Evolutionary conservation across 2,329 filamentous ascomycete species (phyloP).

Genomic region (Neopestalotiopsis rosae): DNA sequence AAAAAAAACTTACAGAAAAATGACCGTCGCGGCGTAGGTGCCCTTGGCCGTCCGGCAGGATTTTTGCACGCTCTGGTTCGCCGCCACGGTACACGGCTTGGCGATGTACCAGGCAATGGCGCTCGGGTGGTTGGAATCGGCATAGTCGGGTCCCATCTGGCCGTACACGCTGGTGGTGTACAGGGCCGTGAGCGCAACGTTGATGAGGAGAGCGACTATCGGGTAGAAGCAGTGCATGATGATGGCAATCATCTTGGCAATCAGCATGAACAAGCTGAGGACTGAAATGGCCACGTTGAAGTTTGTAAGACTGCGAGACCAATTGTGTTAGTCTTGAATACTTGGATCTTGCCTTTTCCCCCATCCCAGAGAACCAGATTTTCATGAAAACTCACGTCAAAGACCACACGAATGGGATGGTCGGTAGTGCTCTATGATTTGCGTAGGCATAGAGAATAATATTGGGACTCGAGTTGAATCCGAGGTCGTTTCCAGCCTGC

Average conservation of each 20-base stretch:
- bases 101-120: constrained; percentile 76
- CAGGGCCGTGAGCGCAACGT: constrained; percentile 62
- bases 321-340: neutral
- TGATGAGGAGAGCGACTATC: constrained; percentile 63
- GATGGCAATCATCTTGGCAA: constrained; percentile 71
- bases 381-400: constrained; percentile 60
- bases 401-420: constrained; percentile 75
- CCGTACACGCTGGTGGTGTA: constrained; percentile 72
- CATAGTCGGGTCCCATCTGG: constrained; percentile 75
- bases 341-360: neutral
- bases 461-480: constrained; percentile 76
- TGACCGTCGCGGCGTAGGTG: constrained; percentile 66
- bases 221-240: constrained; percentile 76
- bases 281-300: constrained; percentile 81
- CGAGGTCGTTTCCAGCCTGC: constrained; percentile 72
- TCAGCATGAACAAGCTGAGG: constrained; percentile 75
- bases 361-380: neutral
- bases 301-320: constrained; percentile 65
- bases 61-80: constrained; percentile 54
- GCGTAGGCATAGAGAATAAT: constrained; percentile 75
- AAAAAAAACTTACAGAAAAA: constrained; percentile 66
- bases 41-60: constrained; percentile 74
- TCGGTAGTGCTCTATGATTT: constrained; percentile 68
- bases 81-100: constrained; percentile 69
- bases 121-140: constrained; percentile 67